phyloP scores from a whole-genome alignment of 768 basidiomycete genomes.

The Termitomyces heimii region DNA sequence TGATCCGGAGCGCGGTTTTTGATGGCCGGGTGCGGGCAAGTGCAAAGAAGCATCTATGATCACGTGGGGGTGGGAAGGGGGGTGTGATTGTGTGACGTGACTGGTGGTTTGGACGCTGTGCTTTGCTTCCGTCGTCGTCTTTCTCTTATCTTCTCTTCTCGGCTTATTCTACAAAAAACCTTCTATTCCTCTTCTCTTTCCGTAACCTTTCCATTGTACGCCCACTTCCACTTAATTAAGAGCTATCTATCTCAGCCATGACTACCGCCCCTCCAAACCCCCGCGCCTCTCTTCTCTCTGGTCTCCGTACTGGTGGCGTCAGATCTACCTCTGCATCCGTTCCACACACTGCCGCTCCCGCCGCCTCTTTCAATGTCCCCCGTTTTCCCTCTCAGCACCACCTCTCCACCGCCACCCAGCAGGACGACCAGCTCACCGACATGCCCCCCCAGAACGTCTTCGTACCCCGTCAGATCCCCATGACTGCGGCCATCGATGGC shows the following conservation, averaged over 20 bases:
- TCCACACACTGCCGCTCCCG: conserved; percentile 66
- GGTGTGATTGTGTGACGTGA: conserved; percentile 20
- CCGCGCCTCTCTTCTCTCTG: conserved; percentile 82
- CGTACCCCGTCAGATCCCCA: conserved; percentile 44
- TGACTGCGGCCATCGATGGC: conserved; percentile 71
- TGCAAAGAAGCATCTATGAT: conserved; percentile 76
- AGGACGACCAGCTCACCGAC: conserved; percentile 58
- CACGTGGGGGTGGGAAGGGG: conserved; percentile 18
- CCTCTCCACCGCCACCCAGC: conserved; percentile 30
- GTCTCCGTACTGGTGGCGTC: conserved; percentile 87
- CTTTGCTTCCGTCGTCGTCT: conserved; percentile 25
- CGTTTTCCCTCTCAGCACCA: conserved; percentile 45
- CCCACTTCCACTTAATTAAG: conserved; percentile 30
- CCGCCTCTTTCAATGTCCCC: conserved; percentile 57
- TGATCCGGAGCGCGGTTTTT: conserved; percentile 76
- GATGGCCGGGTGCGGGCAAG: conserved; percentile 79
- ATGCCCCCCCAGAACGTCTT: conserved; percentile 48
- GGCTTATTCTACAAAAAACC: conserved; percentile 20
- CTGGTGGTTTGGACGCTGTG: conserved; percentile 17
- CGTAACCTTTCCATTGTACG: conserved; percentile 11
- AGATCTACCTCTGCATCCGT: conserved; percentile 59
- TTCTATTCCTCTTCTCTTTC: conserved; percentile 11
- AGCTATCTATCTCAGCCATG: conserved; percentile 36
- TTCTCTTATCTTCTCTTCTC: conserved; percentile 25
- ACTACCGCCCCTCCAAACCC: conserved; percentile 43